A percentile compares a stretch with the other conserved stretches of the same genome.
Evolutionary conservation across 1,284 basidiomycete genomes (phyloP).

Genomic region (Tilletia walkeri): DNA sequence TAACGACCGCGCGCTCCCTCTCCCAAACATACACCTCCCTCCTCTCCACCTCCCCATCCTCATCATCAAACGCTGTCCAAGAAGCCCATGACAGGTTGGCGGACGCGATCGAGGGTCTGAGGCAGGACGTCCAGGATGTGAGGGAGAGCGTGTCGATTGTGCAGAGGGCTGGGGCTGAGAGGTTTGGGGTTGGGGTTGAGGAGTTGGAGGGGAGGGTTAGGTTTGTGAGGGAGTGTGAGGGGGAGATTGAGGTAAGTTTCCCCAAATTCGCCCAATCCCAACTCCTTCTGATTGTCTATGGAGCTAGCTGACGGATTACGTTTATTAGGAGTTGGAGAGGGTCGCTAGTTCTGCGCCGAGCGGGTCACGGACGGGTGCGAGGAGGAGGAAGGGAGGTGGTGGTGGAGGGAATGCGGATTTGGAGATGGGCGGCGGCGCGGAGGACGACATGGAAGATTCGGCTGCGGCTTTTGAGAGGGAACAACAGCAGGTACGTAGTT

Average conservation of each 20-base stretch:
- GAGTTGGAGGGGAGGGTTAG: slow-evolving; percentile 37
- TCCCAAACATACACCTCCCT: slow-evolving; percentile 34
- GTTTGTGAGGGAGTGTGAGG: slow-evolving; percentile 41
- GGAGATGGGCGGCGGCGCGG: slow-evolving; percentile 20
- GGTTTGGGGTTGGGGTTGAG: slow-evolving; percentile 40
- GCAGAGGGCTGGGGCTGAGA: slow-evolving; percentile 42
- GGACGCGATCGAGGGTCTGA: slow-evolving; percentile 39
- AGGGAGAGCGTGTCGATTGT: slow-evolving; percentile 47
- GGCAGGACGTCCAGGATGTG: slow-evolving; percentile 49
- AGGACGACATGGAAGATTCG: slow-evolving; percentile 37
- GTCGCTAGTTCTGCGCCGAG: background rate
- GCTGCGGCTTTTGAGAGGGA: slow-evolving; percentile 49
- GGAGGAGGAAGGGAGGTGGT: background rate
- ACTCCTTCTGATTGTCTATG: background rate
- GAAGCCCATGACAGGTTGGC: slow-evolving; percentile 35
- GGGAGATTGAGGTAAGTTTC: slow-evolving; percentile 33
- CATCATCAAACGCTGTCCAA: slow-evolving; percentile 6
- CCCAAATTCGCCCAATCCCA: background rate
- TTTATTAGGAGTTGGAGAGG: background rate
- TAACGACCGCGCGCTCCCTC: slow-evolving; percentile 34
- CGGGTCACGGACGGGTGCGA: slow-evolving; percentile 7
- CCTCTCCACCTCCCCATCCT: slow-evolving; percentile 14
- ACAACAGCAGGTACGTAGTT: slow-evolving; percentile 45
- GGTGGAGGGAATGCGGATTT: slow-evolving; percentile 23
- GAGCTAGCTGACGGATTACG: background rate